Evolutionary conservation across 2,329 filamentous ascomycete genomes (phyloP), one percentile per base, ranked within the genome.

Genomic region (Ceratocystis variospora): DNA sequence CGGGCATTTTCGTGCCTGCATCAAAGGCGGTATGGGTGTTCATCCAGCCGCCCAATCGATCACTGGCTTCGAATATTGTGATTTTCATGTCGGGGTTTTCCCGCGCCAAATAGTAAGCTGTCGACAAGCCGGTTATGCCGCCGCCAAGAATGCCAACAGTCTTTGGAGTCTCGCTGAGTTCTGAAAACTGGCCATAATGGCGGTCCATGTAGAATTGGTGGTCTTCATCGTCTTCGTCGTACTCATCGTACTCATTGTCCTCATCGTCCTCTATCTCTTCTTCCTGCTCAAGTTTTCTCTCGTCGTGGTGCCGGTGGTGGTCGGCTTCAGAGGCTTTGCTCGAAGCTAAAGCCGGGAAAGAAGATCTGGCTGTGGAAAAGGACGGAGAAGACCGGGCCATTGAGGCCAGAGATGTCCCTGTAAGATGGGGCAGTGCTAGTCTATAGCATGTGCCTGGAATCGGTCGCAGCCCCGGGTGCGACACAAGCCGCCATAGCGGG

Each of bases 11-110:
- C 3, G 61, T 53, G 25, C 62, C 64, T 2, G 72, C 74, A 15
- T 75, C 77, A 62, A 80, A 76, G 25, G 80, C 79, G 17, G 84
- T 88, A 46, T 81, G 79, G 1, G 88, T 90, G 69, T 85, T 78
- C 50, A 97, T 79, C 92, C 92, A 97, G 59, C 94, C 94, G 55
- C 94, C 94, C 0, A 93, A 74, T 22, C 84, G 80, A 25, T 82
- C 73, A 33, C 79, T 81, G 22, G 82, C 81, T 74, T 99, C 66
- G 46, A 68, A 57, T 12, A 68, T 45, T 15, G 64, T 64, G 55
- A 68, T 68, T 45, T 68, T 68, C n/a, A 68, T 61, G 1, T 61
- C n/a, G 5, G 66, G 66, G 31, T 61, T 61, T 3, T 63, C 79
- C 70, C 83, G 83, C 12, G 85, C 80, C 57, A 96, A 79, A 74